Evolutionary conservation across 345 rosid species (phyloP).

Genomic region (Draba incana): DNA sequence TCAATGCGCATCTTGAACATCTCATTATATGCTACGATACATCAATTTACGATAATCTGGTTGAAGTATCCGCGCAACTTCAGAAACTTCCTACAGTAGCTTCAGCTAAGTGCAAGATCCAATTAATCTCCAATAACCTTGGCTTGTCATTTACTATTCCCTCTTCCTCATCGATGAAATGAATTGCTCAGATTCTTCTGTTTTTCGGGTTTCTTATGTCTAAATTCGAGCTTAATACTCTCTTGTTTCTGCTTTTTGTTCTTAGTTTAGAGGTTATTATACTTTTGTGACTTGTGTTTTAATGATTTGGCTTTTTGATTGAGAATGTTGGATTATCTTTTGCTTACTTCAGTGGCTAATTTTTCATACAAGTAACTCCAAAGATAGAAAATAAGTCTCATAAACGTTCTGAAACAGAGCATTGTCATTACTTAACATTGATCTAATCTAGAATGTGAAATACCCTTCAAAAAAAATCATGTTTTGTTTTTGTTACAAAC

Average conservation of each 20-base stretch:
- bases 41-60: background rate
- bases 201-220: too few relatives aligned
- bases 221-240: background rate
- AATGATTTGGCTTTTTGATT: background rate
- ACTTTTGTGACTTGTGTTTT: too few relatives aligned
- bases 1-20: conserved; percentile 31
- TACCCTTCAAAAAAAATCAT: background rate
- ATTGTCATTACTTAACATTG: conserved; percentile 2
- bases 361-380: too few relatives aligned
- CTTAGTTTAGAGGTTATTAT: background rate
- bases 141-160: too few relatives aligned
- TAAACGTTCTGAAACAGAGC: background rate
- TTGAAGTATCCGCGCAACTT: background rate
- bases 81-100: conserved; percentile 19
- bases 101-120: conserved; percentile 27
- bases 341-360: background rate
- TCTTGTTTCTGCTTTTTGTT: conserved; percentile 46
- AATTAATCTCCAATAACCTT: conserved; percentile 15
- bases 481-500: conserved; percentile 19
- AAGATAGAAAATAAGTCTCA: too few relatives aligned
- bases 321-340: conserved; percentile 41
- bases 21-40: conserved; percentile 17
- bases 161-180: too few relatives aligned
- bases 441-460: conserved; percentile 21
- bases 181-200: too few relatives aligned